phyloP scores from a whole-genome alignment of 768 basidiomycete species.

The Fibroporia radiculosa region DNA sequence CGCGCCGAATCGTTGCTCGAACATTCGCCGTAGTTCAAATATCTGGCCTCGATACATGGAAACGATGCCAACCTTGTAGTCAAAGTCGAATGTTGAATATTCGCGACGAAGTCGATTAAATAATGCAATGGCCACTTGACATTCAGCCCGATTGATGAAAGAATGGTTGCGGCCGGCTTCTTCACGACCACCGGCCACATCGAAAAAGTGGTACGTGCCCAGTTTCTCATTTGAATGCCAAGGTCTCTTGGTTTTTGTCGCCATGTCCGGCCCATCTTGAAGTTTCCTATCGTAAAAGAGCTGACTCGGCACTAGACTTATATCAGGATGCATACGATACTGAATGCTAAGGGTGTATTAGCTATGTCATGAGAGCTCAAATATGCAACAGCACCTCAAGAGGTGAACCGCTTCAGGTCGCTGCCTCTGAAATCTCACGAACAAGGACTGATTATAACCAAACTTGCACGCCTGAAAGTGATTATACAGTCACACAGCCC shows the following conservation, averaged over 20 bases:
- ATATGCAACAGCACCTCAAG: slow-evolving; percentile 52
- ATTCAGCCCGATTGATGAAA: slow-evolving; percentile 69
- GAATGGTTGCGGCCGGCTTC: slow-evolving; percentile 54
- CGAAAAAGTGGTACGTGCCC: slow-evolving; percentile 86
- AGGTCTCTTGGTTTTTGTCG: slow-evolving; percentile 63
- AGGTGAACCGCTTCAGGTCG: slow-evolving; percentile 82
- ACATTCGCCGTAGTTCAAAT: slow-evolving; percentile 59
- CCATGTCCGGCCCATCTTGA: slow-evolving; percentile 87
- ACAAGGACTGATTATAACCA: slow-evolving; percentile 85
- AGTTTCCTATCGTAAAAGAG: slow-evolving; percentile 81
- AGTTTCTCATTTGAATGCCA: slow-evolving; percentile 82
- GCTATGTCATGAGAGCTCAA: neutral
- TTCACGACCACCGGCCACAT: slow-evolving; percentile 66
- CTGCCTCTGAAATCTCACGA: slow-evolving; percentile 82
- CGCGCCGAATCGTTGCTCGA: slow-evolving; percentile 63
- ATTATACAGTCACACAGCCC: neutral
- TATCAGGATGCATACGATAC: slow-evolving; percentile 98
- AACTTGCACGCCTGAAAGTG: slow-evolving; percentile 49
- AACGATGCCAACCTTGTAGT: slow-evolving; percentile 62
- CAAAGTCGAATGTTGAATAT: slow-evolving; percentile 45
- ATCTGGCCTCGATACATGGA: slow-evolving; percentile 96
- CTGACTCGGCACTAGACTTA: slow-evolving; percentile 81
- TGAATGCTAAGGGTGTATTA: slow-evolving; percentile 62
- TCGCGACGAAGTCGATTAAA: slow-evolving; percentile 65
- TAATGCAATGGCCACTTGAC: slow-evolving; percentile 64